Base-by-base conservation (phyloP, 352 stramenopile genomes). In the Globisporangium parvum region DNA sequence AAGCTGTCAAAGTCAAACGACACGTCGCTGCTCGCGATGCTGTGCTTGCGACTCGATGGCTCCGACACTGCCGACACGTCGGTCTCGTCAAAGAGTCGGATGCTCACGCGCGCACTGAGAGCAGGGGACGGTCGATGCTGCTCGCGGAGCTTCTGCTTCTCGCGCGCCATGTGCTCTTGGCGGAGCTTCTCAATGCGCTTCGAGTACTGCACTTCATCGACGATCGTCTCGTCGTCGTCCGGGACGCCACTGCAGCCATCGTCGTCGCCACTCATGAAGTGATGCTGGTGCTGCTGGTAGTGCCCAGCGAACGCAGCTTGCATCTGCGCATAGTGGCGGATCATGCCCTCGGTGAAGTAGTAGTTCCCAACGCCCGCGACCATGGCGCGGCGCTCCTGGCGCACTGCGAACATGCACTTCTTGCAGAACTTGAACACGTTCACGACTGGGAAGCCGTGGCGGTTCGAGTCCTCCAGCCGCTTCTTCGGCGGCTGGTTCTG, bases 391-490 rank as follows among this genome's bases (percentile, higher is more conserved):
- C 79, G 79, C 45, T 90, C 77, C 28, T 83, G 73, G 4, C 75
- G 73, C 47, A 87, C 74, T 41, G 53, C 66, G 53, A 81, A 88
- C 55, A 90, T 76, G 65, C 80, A 90, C 51, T 90, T 90, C 56
- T 87, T 82, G 65, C 80, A 90, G 37, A 90, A 68, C 61, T 87
- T 88, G 26, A 88, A 73, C 48, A 69, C 64, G 55, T 85, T 82
- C 42, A 87, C 77, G 42, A 77, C 75, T 9, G 76, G 71, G 59
- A 85, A 80, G 49, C 72, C 71, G 20, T 80, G 74, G 3, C 64
- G 41, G 2, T 75, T 59, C n/a, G 63, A 67, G 47, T 67, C 63
- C 31, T 72, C 67, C 1, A 79, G 55, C 45, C 59, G 70, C 55
- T 82, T 82, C 46, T 68, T 79, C 11, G 61, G 49, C 31, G 71